These are phyloP conservation scores for Plasmodium reichenowi DNA, from an alignment of 169 alveolate species.

Conservation along the genomic window DNA sequence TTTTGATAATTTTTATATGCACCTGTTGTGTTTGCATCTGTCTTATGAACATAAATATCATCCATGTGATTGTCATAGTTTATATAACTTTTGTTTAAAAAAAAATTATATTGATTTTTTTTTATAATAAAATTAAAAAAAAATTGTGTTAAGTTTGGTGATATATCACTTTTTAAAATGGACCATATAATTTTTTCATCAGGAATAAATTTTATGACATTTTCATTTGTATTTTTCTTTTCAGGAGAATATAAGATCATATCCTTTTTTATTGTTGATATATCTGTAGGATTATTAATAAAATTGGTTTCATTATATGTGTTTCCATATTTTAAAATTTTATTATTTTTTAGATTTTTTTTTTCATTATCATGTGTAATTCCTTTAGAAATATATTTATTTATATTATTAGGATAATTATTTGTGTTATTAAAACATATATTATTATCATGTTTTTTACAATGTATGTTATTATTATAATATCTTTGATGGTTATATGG, in stretches of 20 bases:
- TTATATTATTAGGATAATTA: not conserved
- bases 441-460: not conserved
- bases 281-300: too few relatives aligned
- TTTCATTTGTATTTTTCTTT: not conserved
- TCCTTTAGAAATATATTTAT: not conserved
- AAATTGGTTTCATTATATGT: too few relatives aligned
- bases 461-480: not conserved
- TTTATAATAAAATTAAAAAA: constrained; percentile 7
- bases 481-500: not conserved
- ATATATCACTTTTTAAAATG: not conserved
- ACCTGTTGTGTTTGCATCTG: not conserved
- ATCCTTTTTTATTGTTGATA: not conserved
- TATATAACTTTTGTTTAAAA: not conserved
- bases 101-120: not conserved
- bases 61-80: too few relatives aligned
- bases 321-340: too few relatives aligned
- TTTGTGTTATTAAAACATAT: not conserved
- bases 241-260: not conserved
- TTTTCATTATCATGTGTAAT: too few relatives aligned
- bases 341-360: too few relatives aligned
- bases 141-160: constrained; percentile 8
- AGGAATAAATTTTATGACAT: not conserved
- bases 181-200: constrained; percentile 1
- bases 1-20: not conserved
- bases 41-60: not conserved